Base-by-base conservation (phyloP, 768 basidiomycete species). In the Pluteus cervinus region DNA sequence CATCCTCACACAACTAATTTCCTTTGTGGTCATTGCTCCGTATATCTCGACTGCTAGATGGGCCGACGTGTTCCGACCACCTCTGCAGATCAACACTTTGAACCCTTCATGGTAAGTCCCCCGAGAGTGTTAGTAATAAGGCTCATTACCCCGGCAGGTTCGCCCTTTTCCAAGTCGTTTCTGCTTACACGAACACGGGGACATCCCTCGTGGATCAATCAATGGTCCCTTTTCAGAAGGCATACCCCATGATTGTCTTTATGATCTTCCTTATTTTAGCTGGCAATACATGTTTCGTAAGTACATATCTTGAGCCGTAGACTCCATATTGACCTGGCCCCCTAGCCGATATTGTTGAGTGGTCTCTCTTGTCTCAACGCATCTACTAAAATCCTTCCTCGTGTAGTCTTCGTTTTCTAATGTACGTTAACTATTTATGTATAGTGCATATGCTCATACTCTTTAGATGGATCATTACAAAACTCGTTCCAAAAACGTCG, bases 281-380 rank as follows among this genome's bases (percentile, higher is more conserved):
- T 33, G 94, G 94, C 7, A 97, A 98, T 54, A 96, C 92, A 29
- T 83, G 77, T 16, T 94, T 89, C 52, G 92, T 94, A 50, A 71
- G 90, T 82, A 25, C 32, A 21, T 31, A 31, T 24, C n/a, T 28
- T 28, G 26, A 28, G 9, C 14, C 9, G 9, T 28, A 9, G 26
- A 28, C 14, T 28, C 9, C 9, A 9, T 28, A 28, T 28, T 14
- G 9, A 29, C 14, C 15, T 14, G 35, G 26, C 31, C 40, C 40
- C 40, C 16, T 46, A 91, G 88, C 90, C 90, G 29, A 70, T 93
- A 42, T 81, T 92, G 91, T 94, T n/a, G 56, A 65, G 90, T 68
- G 3, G 7, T 50, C 18, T 29, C 17, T 10, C 24, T 21, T 36
- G 14, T 16, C 4, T 34, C 3, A n/a, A n/a, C n/a, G n/a, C n/a